Evolutionary conservation across 257 asterid species (phyloP), one percentile per base, ranked within the genome.

Genomic region (Penstemon barbatus): DNA sequence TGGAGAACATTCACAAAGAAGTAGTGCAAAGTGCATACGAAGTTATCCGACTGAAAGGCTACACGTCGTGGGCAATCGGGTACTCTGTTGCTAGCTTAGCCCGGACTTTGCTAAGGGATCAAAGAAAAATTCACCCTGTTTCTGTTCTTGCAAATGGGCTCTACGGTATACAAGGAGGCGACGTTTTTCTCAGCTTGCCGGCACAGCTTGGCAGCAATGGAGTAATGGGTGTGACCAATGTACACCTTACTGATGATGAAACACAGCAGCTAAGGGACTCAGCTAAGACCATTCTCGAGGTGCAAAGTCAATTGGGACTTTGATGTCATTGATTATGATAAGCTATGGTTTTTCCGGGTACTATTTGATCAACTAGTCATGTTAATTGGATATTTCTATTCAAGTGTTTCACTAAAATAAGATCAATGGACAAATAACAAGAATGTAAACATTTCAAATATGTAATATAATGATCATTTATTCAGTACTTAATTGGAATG

Each of bases 51-150:
- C 76, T 91, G 61, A 91, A 91, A 75, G 98, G 98, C 60, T 91
- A 91, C 88, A 91, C 96, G 18, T 91, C 98, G 0, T 91, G 98
- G 98, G 98, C 98, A 3, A 87, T 91, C 0, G 98, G 98, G 3
- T 91, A 91, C 75, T 91, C 98, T 0, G 98, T 78, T 0, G 95
- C 98, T 19, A 89, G 72, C 73, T 71, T 91, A 78, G 94, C 95
- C 61, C 87, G 95, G 42, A 60, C 92, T 0, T 71, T 91, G n/a
- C 71, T 91, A 15, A 84, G 98, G 33, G 89, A 89, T 55, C 98
- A 91, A 66, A 77, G 98, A 57, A 64, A 80, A 75, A 91, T 91
- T 51, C 98, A 89, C 10, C 98, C 98, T 0, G 90, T 91, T 62
- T 85, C 98, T 0, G 83, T 91, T 65, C 96, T 91, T 61, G 90